Conservation (phyloP, 2,329 filamentous ascomycete genomes). For the Cercospora sp. region DNA sequence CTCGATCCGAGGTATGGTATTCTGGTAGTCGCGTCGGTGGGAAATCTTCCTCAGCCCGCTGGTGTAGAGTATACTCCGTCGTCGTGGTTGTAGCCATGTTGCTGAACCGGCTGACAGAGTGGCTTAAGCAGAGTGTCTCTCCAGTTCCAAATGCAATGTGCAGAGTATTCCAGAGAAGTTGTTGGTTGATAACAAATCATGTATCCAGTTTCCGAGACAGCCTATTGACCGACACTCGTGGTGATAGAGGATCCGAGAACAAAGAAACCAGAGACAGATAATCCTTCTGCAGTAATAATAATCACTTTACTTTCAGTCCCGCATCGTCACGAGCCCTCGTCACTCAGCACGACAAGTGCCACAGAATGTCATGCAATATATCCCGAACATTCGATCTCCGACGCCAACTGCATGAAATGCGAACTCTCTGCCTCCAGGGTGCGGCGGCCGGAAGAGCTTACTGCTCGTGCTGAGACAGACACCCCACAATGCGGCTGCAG, state of each 20-base stretch:
- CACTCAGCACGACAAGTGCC: neutral
- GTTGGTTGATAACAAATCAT: neutral
- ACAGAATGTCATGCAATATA: neutral
- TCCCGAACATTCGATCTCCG: neutral
- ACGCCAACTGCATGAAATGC: neutral
- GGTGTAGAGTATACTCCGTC: neutral
- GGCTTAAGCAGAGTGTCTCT: neutral
- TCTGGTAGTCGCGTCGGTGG: neutral
- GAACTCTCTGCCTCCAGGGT: conserved; percentile 6
- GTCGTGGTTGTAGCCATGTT: neutral
- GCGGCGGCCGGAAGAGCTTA: neutral
- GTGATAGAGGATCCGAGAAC: neutral
- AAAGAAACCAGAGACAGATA: neutral
- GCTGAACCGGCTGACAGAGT: neutral
- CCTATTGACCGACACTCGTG: neutral
- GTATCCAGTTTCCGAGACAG: neutral
- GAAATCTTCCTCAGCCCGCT: neutral
- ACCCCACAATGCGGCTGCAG: conserved; percentile 1
- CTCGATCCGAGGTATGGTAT: neutral
- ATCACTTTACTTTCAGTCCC: neutral
- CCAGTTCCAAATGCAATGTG: neutral
- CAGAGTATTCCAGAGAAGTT: neutral
- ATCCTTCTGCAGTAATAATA: neutral
- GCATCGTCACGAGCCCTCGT: neutral
- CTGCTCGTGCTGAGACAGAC: neutral